Percentiles rank a stretch among this genome's conserved stretches.
These are phyloP conservation scores for Mrakia hoshinonis DNA, from an alignment of 768 basidiomycete genomes.

Conservation along the genomic window DNA sequence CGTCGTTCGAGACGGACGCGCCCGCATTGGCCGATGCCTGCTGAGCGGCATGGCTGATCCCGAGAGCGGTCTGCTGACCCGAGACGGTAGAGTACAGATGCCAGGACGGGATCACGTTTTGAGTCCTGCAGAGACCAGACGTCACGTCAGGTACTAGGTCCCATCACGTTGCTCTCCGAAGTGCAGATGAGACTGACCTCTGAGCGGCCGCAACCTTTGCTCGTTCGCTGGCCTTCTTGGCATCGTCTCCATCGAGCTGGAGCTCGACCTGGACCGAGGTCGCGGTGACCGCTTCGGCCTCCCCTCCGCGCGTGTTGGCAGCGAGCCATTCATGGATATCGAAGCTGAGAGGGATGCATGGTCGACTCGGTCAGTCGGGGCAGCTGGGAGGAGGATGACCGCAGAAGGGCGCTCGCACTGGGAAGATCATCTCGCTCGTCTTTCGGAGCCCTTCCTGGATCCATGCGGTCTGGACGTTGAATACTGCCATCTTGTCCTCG, in stretches of 20 bases:
- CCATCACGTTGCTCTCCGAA: too few species aligned
- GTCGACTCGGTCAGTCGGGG: too few species aligned
- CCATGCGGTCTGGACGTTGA: constrained; percentile 82
- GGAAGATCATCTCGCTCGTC: constrained; percentile 77
- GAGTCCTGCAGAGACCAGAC: constrained; percentile 45
- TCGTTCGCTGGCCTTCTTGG: constrained; percentile 62
- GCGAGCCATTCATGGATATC: constrained; percentile 74
- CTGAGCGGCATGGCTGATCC: constrained; percentile 37
- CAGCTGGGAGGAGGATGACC: too few species aligned
- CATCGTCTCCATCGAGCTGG: constrained; percentile 73
- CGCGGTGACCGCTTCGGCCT: constrained; percentile 49
- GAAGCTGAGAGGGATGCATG: constrained; percentile 48
- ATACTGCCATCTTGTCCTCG: constrained; percentile 91
- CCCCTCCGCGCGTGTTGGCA: constrained; percentile 19
- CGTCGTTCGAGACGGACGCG: not conserved
- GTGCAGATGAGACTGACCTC: constrained; percentile 41
- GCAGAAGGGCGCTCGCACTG: constrained; percentile 53
- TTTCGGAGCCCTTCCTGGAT: constrained; percentile 79
- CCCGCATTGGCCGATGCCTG: not conserved
- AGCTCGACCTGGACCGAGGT: constrained; percentile 56
- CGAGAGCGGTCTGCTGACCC: constrained; percentile 79
- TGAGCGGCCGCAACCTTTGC: constrained; percentile 76
- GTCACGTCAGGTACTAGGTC: too few species aligned
- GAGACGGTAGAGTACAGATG: constrained; percentile 92
- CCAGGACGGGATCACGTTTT: constrained; percentile 90